phyloP scores from a whole-genome alignment of 2,329 filamentous ascomycete genomes.

The Boeremia lycopersici region DNA sequence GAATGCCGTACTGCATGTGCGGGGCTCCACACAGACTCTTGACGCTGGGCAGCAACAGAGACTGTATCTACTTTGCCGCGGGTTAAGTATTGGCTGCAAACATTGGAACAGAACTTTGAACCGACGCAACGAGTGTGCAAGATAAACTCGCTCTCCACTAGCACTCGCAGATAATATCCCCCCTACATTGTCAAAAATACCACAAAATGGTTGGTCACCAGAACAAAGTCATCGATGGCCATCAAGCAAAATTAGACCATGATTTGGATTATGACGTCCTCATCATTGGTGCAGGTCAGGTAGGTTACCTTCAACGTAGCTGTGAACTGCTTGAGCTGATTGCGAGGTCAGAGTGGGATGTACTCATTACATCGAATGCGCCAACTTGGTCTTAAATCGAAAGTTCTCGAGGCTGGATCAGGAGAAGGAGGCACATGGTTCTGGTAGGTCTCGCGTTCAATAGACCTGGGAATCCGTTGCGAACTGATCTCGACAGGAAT shows the following conservation, averaged over 20 bases:
- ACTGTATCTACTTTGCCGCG: neutral
- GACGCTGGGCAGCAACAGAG: neutral
- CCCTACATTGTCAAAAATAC: neutral
- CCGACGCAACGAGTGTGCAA: neutral
- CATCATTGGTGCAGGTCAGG: constrained; percentile 43
- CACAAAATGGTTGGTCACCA: constrained; percentile 23
- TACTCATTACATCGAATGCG: constrained; percentile 45
- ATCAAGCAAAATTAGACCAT: constrained; percentile 18
- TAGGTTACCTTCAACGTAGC: constrained; percentile 1
- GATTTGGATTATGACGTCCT: constrained; percentile 32
- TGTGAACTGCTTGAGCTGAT: too few species aligned
- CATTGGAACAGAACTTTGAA: neutral
- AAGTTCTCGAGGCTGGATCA: constrained; percentile 41
- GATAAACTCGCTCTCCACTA: constrained; percentile 2
- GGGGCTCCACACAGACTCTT: neutral
- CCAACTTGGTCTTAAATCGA: constrained; percentile 35
- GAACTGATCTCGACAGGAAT: constrained; percentile 45
- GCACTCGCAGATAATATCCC: neutral
- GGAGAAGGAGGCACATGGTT: constrained; percentile 48
- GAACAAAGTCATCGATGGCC: constrained; percentile 1
- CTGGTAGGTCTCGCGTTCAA: constrained; percentile 24
- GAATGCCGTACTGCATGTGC: constrained; percentile 1
- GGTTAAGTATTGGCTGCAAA: neutral
- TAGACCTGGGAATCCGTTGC: neutral
- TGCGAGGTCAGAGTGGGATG: constrained; percentile 29